Percentiles rank a stretch among this genome's conserved stretches.
phyloP scores from a whole-genome alignment of 441 rosid species.

The Corymbia calophylla region DNA sequence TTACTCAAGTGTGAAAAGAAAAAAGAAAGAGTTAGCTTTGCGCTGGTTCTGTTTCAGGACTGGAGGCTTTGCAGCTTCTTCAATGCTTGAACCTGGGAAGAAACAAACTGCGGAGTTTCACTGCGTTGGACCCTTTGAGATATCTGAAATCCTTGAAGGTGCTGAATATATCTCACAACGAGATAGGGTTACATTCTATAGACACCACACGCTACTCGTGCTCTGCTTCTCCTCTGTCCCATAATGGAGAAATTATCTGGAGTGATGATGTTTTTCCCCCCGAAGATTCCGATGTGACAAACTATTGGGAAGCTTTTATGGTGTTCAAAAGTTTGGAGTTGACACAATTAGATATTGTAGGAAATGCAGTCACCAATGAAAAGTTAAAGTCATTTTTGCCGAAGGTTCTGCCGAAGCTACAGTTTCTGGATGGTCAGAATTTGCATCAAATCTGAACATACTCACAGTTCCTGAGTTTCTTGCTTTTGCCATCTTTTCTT shows the following conservation, averaged over 20 bases:
- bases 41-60: conserved; percentile 32
- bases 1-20: not conserved
- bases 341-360: conserved; percentile 54
- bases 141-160: conserved; percentile 48
- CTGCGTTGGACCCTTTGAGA: conserved; percentile 68
- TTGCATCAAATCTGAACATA: conserved; percentile 6
- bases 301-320: conserved; percentile 65
- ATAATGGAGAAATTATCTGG: conserved; percentile 39
- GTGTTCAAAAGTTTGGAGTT: conserved; percentile 50
- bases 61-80: conserved; percentile 86
- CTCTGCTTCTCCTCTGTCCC: conserved; percentile 65
- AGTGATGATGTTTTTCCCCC: conserved; percentile 16
- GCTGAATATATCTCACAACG: conserved; percentile 69
- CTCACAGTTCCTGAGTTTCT: not conserved
- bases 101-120: conserved; percentile 64
- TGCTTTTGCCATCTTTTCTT: not conserved
- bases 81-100: conserved; percentile 57
- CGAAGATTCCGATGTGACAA: conserved; percentile 14
- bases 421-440: conserved; percentile 51
- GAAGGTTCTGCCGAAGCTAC: conserved; percentile 52
- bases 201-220: conserved; percentile 69
- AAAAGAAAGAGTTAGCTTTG: not conserved
- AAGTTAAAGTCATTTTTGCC: conserved; percentile 43
- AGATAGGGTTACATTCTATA: conserved; percentile 69
- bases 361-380: conserved; percentile 53